Base-by-base conservation (phyloP, 2,329 filamentous ascomycete genomes). In the Gliomastix tumulicola region DNA sequence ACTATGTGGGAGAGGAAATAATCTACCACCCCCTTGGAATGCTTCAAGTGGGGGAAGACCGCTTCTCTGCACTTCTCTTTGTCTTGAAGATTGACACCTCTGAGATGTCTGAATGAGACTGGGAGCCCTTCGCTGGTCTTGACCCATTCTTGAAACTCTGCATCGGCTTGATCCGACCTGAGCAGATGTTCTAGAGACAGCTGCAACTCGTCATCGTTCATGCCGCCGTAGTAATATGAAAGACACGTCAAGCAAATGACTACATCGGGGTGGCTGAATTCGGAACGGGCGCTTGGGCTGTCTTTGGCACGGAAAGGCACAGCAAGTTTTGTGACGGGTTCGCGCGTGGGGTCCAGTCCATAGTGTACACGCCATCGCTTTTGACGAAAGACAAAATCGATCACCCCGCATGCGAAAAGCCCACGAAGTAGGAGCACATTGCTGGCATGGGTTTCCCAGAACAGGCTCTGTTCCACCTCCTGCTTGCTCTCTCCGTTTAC, bases 341-440 rank as follows among this genome's bases (percentile, higher is more conserved):
- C 43, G 3, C 74, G 53, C 1, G 41, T 47, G 0, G 47, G 41
- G 46, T 77, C 68, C 0, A 74, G 58, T 0, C 82, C 80, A 40
- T 79, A 86, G 38, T 83, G 69, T 0, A 86, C 79, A 4, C 72
- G 56, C 74, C 76, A 85, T 2, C 79, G 60, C 45, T 84, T 84
- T 12, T 69, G 54, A 0, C 56, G 53, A 1, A 84, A 55, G 0
- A 59, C 61, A 40, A 79, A 82, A 0, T 46, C 45, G 1, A 85
- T 46, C 0, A 84, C 57, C 0, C 75, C 70, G 1, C 62, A 53
- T 0, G 74, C 71, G 9, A 85, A 52, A 0, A 85, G 59, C 0
- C 81, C 70, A 18, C 73, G 60, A 0, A 81, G 46, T 2, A 78
- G 53, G 0, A 77, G 52, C 0, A 79, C 47, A 0, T 56, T 49